Base-by-base conservation (phyloP, 345 rosid genomes). In the Adansonia digitata region DNA sequence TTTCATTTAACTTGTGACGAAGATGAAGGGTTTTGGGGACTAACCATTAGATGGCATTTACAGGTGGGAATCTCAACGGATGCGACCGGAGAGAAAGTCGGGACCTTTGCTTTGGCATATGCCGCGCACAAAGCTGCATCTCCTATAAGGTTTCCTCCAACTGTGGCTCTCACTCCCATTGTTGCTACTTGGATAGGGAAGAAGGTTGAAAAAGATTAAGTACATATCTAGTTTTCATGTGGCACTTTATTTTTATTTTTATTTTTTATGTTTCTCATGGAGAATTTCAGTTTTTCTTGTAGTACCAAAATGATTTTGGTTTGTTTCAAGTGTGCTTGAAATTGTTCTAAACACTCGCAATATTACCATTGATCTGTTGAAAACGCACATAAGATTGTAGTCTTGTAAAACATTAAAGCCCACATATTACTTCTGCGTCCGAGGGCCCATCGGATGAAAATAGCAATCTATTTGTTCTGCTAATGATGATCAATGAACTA, bases 101-200 rank as follows among this genome's bases (percentile, higher is more conserved):
- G 98, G 7, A 88, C 95, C 7, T 86, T 92, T 81, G 97, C 97
- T 18, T 71, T 94, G 79, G 97, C 98, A 0, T 86, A 91, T 35
- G 97, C 94, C 11, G 97, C 98, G 0, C 98, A 92, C 77, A 94
- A 92, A 82, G 98, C 98, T 62, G 97, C 98, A 1, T 94, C 98
- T 10, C 98, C 93, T 0, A 91, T 92, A 4, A 85, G 97, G 87
- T 92, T 94, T 81, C 97, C 98, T 0, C 97, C 97, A 2, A 92
- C 97, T 0, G 97, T 94, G 18, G 97, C 97, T 55, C 86, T 94
- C 26, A 94, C 97, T 75, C 98, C 98, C 40, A 82, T 91, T 46
- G 98, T 92, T 62, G 95, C 98, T 0, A 52, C 86, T 77, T 92
- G 95, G 97, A 92, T 92, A 34, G 95, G 97, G 64, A 92, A 88